Base-by-base conservation (phyloP, 1,139 yeast species). In the Blastobotrys raffinosifermentans region DNA sequence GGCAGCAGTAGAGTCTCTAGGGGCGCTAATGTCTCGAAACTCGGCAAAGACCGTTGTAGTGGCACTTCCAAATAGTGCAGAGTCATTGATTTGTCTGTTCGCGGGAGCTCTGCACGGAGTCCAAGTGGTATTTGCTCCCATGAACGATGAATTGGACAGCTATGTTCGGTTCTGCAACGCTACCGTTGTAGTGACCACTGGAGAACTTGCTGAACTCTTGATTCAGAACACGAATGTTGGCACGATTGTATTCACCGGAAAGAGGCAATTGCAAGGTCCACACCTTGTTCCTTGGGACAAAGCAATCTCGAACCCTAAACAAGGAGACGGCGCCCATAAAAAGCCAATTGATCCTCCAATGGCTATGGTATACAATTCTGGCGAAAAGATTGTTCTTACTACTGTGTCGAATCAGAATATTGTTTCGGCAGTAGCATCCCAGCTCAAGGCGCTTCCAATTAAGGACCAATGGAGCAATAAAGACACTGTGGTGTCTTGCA, bases 371-470 rank as follows among this genome's bases (percentile, higher is more conserved):
- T 15, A 37, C 1, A 40, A 34, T 15, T 7, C 32, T 1, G 22
- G 34, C 9, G 44, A 44, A 11, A 16, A 32, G 4, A 26, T 43
- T 3, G 34, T 42, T 26, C 19, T 40, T 11, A 41, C 44, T 3
- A 21, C 35, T 22, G 54, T 49, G 37, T 32, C 53, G 8, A 54
- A 54, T 31, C 41, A 42, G 21, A 52, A 52, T 29, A 42, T 63
- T 20, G 63, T 61, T 2, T 46, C 61, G 0, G 57, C 66, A 2
- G 42, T 58, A 10, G 66, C 66, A 2, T 51, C 63, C 4, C 67
- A 63, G 39, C 45, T 62, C 37, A 51, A 57, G 20, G 52, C 55
- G 1, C 46, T 62, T 14, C 64, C 64, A 1, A 33, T 38, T 7
- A 49, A 55, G 7, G 53, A 54, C 29, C 57, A 53, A 31, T 57